Evolutionary conservation across 1,139 yeast species (phyloP).

Genomic region (Geotrichum histeridarum): DNA sequence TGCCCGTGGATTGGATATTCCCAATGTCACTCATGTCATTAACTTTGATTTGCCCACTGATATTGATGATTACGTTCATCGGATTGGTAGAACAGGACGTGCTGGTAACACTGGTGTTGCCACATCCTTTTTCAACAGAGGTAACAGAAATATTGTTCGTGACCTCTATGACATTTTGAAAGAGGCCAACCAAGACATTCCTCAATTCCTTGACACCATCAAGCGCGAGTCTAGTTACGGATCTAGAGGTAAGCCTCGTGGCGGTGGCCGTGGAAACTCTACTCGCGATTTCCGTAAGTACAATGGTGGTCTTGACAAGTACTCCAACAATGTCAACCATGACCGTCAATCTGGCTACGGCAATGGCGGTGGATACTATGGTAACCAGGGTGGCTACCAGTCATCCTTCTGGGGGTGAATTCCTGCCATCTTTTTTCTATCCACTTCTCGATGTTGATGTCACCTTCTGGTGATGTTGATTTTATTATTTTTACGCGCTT

Average conservation of each 20-base stretch:
- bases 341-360: conserved; percentile 23
- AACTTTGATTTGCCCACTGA: conserved; percentile 95
- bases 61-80: conserved; percentile 96
- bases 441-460: neutral
- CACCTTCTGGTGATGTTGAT: neutral
- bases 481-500: conserved; percentile 1
- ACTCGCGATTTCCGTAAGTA: conserved; percentile 41
- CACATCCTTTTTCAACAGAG: conserved; percentile 96
- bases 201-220: conserved; percentile 74
- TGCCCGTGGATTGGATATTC: conserved; percentile 98
- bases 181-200: conserved; percentile 98
- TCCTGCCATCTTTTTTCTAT: neutral
- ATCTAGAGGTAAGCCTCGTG: conserved; percentile 49
- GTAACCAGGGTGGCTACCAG: conserved; percentile 10
- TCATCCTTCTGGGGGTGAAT: conserved; percentile 5
- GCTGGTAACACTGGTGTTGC: conserved; percentile 99
- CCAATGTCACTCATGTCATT: conserved; percentile 95
- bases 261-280: conserved; percentile 29
- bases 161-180: conserved; percentile 80
- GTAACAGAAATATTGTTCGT: conserved; percentile 83
- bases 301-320: conserved; percentile 32
- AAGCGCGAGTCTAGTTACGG: conserved; percentile 72
- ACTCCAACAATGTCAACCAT: conserved; percentile 32
- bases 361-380: conserved; percentile 1
- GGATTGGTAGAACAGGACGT: conserved; percentile 99